A percentile compares a stretch with the other conserved stretches of the same genome.
These are phyloP conservation scores for Kurtzmaniella cleridarum DNA, from an alignment of 805 yeast genomes.

Conservation along the genomic window DNA sequence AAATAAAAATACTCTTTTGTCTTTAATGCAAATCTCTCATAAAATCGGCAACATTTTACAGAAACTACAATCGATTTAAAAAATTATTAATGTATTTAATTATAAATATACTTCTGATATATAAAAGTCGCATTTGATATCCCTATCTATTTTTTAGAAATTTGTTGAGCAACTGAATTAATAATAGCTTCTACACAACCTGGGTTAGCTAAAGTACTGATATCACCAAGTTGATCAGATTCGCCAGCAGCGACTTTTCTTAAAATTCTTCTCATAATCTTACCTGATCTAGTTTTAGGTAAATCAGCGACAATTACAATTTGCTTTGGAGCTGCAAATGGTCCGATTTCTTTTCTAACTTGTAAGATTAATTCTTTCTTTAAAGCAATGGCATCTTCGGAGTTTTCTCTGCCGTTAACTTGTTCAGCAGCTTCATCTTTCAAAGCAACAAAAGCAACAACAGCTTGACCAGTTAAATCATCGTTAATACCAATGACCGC, in stretches of 20 bases:
- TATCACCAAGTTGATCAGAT: conserved; percentile 78
- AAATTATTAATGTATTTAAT: not conserved
- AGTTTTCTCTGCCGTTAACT: conserved; percentile 23
- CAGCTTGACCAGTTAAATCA: conserved; percentile 97
- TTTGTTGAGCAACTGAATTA: conserved; percentile 33
- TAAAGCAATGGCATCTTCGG: conserved; percentile 45
- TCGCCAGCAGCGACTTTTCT: conserved; percentile 72
- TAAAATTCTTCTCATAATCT: conserved; percentile 81
- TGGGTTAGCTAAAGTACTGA: conserved; percentile 73
- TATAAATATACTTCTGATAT: not conserved
- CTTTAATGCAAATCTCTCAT: not conserved
- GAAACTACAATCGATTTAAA: not conserved
- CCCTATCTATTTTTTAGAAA: conserved; percentile 32
- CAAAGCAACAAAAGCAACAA: conserved; percentile 87
- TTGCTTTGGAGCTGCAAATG: conserved; percentile 79
- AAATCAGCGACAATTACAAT: conserved; percentile 69
- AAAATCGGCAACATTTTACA: not conserved
- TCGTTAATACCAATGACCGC: conserved; percentile 97
- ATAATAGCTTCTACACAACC: conserved; percentile 65
- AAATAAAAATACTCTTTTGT: not conserved
- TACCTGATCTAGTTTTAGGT: conserved; percentile 84
- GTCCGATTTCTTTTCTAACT: conserved; percentile 77
- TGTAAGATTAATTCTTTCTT: conserved; percentile 63
- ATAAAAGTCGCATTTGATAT: not conserved
- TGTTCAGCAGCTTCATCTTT: conserved; percentile 43